A percentile compares a stretch with the other conserved stretches of the same genome.
Evolutionary conservation across 116 monocot genomes (phyloP).

Genomic region (Posidonia oceanica): DNA sequence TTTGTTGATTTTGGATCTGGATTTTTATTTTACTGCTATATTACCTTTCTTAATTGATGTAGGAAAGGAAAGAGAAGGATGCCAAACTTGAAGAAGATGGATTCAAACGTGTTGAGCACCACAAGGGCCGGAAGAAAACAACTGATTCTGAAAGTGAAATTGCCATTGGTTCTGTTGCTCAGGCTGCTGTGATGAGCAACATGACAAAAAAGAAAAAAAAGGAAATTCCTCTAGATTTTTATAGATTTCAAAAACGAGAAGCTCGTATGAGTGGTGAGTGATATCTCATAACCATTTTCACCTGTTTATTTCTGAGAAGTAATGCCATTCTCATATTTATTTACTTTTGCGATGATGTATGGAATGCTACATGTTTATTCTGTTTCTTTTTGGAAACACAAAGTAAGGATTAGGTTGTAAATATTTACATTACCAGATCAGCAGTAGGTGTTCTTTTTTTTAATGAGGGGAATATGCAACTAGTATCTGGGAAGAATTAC

Average conservation of each 20-base stretch:
- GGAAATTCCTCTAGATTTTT: conserved; percentile 58
- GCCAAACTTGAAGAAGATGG: conserved; percentile 61
- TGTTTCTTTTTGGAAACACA: too few species aligned
- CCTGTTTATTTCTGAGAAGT: background rate
- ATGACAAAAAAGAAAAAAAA: conserved; percentile 64
- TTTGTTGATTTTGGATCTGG: background rate
- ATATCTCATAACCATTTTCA: background rate
- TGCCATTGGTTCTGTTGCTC: conserved; percentile 65
- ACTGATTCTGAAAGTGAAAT: conserved; percentile 79
- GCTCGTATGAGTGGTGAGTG: conserved; percentile 63
- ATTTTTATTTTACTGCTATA: background rate
- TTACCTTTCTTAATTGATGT: conserved; percentile 10
- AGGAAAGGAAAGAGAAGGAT: conserved; percentile 77
- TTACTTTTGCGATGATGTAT: too few species aligned
- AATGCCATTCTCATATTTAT: too few species aligned
- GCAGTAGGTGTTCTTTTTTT: too few species aligned
- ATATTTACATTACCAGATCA: too few species aligned
- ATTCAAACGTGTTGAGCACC: conserved; percentile 83
- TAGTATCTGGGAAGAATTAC: too few species aligned
- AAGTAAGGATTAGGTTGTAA: too few species aligned
- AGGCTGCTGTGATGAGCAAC: conserved; percentile 56
- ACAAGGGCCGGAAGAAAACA: conserved; percentile 92
- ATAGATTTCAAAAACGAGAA: conserved; percentile 73
- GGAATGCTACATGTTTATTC: too few species aligned
- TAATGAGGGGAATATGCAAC: too few species aligned